These are phyloP conservation scores for Rhodotorula graminis DNA, from an alignment of 768 basidiomycete species.

Conservation along the genomic window DNA sequence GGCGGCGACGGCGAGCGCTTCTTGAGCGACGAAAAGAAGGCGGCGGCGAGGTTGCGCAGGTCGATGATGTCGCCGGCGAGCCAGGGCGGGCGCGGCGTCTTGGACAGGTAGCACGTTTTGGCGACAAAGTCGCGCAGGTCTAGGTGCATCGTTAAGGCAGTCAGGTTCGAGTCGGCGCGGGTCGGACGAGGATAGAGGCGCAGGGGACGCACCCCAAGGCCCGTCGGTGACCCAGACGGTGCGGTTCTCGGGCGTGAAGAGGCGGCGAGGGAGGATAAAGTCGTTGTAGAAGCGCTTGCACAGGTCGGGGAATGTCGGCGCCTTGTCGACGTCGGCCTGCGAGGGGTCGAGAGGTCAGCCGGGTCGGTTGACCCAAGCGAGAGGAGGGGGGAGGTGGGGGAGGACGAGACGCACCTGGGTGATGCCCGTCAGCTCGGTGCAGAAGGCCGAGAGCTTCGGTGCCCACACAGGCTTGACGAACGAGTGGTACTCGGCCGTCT, in stretches of 20 bases:
- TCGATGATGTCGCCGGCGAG: conserved; percentile 69
- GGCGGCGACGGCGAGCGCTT: background rate
- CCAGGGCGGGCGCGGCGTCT: conserved; percentile 70
- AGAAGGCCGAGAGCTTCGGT: conserved; percentile 74
- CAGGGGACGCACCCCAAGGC: conserved; percentile 36
- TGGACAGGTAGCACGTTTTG: conserved; percentile 41
- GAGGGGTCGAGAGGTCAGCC: background rate
- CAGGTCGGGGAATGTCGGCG: conserved; percentile 68
- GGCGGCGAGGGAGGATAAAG: conserved; percentile 29
- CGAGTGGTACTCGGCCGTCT: conserved; percentile 75
- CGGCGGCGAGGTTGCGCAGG: conserved; percentile 52
- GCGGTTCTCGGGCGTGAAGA: conserved; percentile 37
- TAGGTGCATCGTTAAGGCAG: background rate
- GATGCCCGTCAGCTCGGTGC: conserved; percentile 81
- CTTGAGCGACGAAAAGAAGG: conserved; percentile 24
- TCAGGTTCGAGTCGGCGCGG: too few species aligned
- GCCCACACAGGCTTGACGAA: conserved; percentile 85
- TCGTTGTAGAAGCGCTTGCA: conserved; percentile 50
- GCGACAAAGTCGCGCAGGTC: conserved; percentile 40
- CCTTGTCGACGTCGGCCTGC: conserved; percentile 72
- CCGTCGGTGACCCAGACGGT: conserved; percentile 44
- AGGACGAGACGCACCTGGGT: conserved; percentile 62
- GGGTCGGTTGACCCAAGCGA: background rate
- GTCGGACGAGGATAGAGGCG: too few species aligned
- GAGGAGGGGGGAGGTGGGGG: background rate